Conservation (phyloP, 768 basidiomycete species). For the Leccinum uliginosum region DNA sequence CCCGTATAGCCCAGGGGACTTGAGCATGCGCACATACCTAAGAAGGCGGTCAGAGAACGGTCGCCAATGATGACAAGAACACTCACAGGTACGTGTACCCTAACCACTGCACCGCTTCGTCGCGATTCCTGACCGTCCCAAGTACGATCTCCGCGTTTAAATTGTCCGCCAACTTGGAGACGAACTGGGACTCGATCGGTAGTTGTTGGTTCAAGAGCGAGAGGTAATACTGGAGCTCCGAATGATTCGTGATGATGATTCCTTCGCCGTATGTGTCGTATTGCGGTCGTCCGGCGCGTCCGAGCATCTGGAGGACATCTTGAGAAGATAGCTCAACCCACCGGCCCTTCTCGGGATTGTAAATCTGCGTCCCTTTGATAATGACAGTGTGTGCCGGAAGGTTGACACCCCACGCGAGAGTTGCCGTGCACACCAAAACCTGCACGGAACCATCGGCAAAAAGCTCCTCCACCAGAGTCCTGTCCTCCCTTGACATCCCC, state of each 20-base stretch:
- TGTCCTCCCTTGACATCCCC: conserved; percentile 90
- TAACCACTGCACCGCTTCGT: conserved; percentile 97
- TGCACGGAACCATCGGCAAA: conserved; percentile 91
- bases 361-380: conserved; percentile 99
- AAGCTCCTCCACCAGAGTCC: conserved; percentile 88
- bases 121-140: conserved; percentile 90
- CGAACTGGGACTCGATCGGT: conserved; percentile 95
- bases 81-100: conserved; percentile 90
- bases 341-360: conserved; percentile 96
- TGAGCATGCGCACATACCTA: conserved; percentile 94
- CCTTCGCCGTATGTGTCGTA: conserved; percentile 98
- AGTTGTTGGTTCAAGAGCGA: conserved; percentile 95
- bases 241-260: conserved; percentile 97
- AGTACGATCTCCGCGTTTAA: conserved; percentile 96
- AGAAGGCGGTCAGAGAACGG: not conserved
- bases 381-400: conserved; percentile 96
- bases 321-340: conserved; percentile 96
- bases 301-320: conserved; percentile 98
- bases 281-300: conserved; percentile 94
- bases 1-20: conserved; percentile 80
- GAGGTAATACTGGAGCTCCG: conserved; percentile 95
- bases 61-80: conserved; percentile 5
- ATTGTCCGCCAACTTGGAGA: conserved; percentile 89
- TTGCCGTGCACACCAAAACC: conserved; percentile 95
- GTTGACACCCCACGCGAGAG: conserved; percentile 99